Percentiles rank a stretch among this genome's conserved stretches.
phyloP scores from a whole-genome alignment of 2,329 filamentous ascomycete genomes.

The Botrytis squamosa region DNA sequence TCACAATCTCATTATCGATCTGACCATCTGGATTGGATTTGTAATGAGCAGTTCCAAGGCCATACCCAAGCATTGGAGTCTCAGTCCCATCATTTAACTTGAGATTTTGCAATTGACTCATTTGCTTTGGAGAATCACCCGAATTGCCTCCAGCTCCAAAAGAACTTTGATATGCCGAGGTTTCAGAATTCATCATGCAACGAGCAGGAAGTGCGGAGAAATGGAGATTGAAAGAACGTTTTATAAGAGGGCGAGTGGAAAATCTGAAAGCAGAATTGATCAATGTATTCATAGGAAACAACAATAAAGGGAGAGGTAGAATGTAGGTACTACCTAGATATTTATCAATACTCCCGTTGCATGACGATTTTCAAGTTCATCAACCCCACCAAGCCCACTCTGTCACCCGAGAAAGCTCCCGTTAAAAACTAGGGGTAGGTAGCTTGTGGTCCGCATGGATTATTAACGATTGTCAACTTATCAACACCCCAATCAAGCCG shows the following conservation, averaged over 20 bases:
- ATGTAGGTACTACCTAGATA: neutral
- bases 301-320: neutral
- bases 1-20: constrained; percentile 55
- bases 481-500: neutral
- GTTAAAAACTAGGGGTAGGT: neutral
- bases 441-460: too few relatives aligned
- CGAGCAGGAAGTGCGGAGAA: constrained; percentile 13
- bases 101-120: constrained; percentile 52
- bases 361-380: neutral
- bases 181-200: constrained; percentile 46
- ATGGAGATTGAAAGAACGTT: neutral
- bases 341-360: neutral
- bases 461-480: too few relatives aligned
- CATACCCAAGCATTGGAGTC: constrained; percentile 71
- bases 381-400: neutral
- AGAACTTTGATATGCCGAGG: constrained; percentile 39
- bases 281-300: neutral
- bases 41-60: constrained; percentile 68
- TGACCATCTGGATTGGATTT: constrained; percentile 43
- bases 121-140: constrained; percentile 75
- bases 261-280: neutral
- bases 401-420: neutral
- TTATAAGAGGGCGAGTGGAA: neutral
- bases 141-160: constrained; percentile 43
- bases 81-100: constrained; percentile 73